Evolutionary conservation across 2,329 filamentous ascomycete genomes (phyloP).

Genomic region (Rhinocladiella mackenziei): DNA sequence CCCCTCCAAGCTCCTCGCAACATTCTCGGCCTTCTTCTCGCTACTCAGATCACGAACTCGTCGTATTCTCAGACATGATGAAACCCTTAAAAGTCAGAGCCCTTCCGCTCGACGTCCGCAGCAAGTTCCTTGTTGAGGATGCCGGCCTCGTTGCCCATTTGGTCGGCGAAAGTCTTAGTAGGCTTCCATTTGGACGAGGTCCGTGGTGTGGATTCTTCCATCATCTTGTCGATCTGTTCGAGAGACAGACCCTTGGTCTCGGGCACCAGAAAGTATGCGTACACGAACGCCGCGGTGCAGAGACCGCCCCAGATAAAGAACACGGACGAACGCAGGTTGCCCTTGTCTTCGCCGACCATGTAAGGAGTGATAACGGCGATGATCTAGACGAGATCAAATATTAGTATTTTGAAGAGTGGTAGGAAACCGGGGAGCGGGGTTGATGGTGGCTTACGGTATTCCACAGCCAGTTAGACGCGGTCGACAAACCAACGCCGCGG

Average conservation of each 20-base stretch:
- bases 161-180: conserved; percentile 61
- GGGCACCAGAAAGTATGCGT: conserved; percentile 69
- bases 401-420: conserved; percentile 59
- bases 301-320: conserved; percentile 81
- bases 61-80: too few relatives aligned
- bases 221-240: conserved; percentile 81
- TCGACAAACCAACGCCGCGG: conserved; percentile 80
- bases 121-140: conserved; percentile 30
- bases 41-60: too few relatives aligned
- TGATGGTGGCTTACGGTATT: conserved; percentile 56
- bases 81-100: conserved; percentile 32
- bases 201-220: conserved; percentile 77
- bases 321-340: conserved; percentile 61
- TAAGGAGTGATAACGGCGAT: conserved; percentile 70
- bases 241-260: conserved; percentile 74
- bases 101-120: conserved; percentile 33
- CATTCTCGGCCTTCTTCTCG: too few relatives aligned
- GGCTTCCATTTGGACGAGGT: conserved; percentile 74
- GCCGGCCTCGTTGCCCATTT: conserved; percentile 48
- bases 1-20: too few relatives aligned
- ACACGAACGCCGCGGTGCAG: conserved; percentile 65
- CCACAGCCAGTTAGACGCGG: conserved; percentile 89
- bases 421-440: conserved; percentile 58
- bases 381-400: conserved; percentile 33
- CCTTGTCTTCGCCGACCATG: conserved; percentile 59